Base-by-base conservation (phyloP, 139 green algal species). In the Mychonastes homosphaera region DNA sequence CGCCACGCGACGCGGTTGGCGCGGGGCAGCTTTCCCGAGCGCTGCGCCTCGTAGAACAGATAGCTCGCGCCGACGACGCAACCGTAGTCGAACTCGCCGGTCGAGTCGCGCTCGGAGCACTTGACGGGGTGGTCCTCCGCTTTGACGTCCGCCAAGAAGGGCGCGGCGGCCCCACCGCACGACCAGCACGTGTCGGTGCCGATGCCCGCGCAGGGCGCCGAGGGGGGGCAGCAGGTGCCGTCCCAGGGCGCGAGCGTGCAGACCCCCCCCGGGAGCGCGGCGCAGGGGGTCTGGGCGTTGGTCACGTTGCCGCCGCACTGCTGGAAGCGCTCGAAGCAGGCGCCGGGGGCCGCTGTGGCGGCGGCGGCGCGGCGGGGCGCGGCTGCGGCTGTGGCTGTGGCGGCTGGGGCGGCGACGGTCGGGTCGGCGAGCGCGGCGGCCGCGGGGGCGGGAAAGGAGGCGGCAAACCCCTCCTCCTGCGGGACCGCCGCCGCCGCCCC, bases 1-100 rank as follows among this genome's bases (percentile, higher is more conserved):
- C 75, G 57, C 75, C 75, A 82, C 3, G 53, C 28, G n/a, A 77
- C 49, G 24, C 63, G 56, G 48, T 73, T 75, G 36, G 53, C 39
- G 19, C 61, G 26, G 16, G 70, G 70, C 32, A 84, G 67, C 48
- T 57, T 60, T 12, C 78, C 68, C 33, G 48, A 64, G 29, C 78
- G 69, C 48, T 84, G 77, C 7, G 75, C 67, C 49, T 81, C 62
- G 46, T 78, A 76, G 62, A 84, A 84, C 29, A 77, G 43, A 23
- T 77, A 48, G 13, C 53, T 62, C 15, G 56, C 49, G 8, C 50
- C 56, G 38, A 74, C 35, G 1, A 65, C 58, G 24, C 49, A 58
- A 41, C 35, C 47, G 21, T 78, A 78, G 46, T 77, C 58, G 40
- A 62, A 67, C 19, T 67, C 61, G 21, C 51, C 43, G 30, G 39